Percentiles rank a stretch among this genome's conserved stretches.
These are phyloP conservation scores for Serendipita sp. DNA, from an alignment of 768 basidiomycete species.

Conservation along the genomic window DNA sequence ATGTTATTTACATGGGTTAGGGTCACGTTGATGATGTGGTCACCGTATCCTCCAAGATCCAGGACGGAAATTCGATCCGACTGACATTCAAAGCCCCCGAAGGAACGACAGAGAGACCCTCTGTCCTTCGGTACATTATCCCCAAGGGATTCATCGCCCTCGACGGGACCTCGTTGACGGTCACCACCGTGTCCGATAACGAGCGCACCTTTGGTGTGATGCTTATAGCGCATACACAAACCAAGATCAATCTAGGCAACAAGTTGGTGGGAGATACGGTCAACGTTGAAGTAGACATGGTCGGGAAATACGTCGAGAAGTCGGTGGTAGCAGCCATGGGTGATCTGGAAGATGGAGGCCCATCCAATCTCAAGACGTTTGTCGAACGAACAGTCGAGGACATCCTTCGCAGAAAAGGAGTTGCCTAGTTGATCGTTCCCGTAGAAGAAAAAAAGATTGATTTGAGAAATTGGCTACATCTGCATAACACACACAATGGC, in stretches of 20 bases:
- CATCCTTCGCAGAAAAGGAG: background rate
- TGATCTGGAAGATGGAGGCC: constrained; percentile 13
- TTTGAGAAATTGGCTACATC: too few species aligned
- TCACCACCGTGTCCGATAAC: constrained; percentile 59
- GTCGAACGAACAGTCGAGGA: background rate
- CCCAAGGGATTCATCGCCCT: constrained; percentile 89
- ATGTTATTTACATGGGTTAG: constrained; percentile 23
- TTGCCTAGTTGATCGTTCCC: too few species aligned
- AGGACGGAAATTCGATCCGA: constrained; percentile 81
- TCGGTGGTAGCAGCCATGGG: constrained; percentile 54
- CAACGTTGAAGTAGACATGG: constrained; percentile 91
- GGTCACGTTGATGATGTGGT: constrained; percentile 91
- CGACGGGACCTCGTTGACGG: constrained; percentile 84
- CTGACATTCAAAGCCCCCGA: constrained; percentile 61
- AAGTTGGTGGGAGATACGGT: constrained; percentile 69
- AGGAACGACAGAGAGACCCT: constrained; percentile 38
- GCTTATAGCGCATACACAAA: constrained; percentile 89
- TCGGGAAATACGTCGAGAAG: constrained; percentile 82
- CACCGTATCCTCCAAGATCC: constrained; percentile 40
- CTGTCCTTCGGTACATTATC: constrained; percentile 67
- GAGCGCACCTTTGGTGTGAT: constrained; percentile 65
- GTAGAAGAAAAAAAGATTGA: too few species aligned
- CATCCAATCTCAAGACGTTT: background rate
- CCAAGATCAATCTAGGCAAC: constrained; percentile 61
- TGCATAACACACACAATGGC: too few species aligned